A percentile compares a stretch with the other conserved stretches of the same genome.
Evolutionary conservation across 2,329 filamentous ascomycete species (phyloP).

Genomic region (Colletotrichum cuscutae): DNA sequence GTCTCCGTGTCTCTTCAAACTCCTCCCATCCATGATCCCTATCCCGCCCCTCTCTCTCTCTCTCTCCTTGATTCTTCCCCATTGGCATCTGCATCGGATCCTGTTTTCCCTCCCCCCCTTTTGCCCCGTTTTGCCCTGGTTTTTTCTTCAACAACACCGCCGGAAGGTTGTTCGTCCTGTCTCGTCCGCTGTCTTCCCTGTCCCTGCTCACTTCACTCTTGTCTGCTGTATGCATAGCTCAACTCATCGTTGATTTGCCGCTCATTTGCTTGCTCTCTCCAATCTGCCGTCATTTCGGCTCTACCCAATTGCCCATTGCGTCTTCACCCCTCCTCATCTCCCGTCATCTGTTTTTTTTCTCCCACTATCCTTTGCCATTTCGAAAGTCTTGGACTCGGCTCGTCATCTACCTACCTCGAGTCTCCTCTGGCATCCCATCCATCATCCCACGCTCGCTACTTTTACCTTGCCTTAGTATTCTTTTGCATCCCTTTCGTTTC

Average conservation of each 20-base stretch:
- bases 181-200: conserved; percentile 24
- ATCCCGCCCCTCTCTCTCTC: not conserved
- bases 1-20: not conserved
- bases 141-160: conserved; percentile 27
- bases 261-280: conserved; percentile 29
- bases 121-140: conserved; percentile 25
- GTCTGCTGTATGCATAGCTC: not conserved
- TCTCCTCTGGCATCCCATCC: not conserved
- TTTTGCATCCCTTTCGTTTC: conserved; percentile 4
- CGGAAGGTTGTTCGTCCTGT: conserved; percentile 33
- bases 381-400: not conserved
- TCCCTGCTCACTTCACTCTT: conserved; percentile 3
- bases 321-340: conserved; percentile 29
- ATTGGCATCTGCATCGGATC: conserved; percentile 15
- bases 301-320: conserved; percentile 23
- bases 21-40: not conserved
- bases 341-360: not conserved
- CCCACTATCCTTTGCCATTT: too few relatives aligned
- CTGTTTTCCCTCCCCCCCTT: conserved; percentile 20
- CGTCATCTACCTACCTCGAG: not conserved
- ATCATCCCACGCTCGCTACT: conserved; percentile 5
- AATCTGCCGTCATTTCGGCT: conserved; percentile 34
- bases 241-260: conserved; percentile 17
- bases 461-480: conserved; percentile 10
- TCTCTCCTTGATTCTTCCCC: conserved; percentile 9